These are phyloP conservation scores for Botryotinia convoluta DNA, from an alignment of 2,329 filamentous ascomycete genomes.

Conservation along the genomic window DNA sequence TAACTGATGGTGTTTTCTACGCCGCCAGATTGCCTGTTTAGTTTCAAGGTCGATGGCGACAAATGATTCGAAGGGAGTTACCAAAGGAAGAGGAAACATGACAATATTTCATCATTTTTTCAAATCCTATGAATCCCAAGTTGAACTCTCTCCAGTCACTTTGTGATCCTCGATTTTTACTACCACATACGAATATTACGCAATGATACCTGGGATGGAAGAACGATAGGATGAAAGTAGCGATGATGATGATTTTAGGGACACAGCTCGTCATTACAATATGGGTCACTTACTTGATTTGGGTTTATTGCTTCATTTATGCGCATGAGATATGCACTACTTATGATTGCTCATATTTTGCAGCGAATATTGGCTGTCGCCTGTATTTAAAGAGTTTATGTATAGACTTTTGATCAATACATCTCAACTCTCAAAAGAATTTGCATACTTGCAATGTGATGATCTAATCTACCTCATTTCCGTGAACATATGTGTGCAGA, in stretches of 20 bases:
- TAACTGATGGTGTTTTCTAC: constrained; percentile 59
- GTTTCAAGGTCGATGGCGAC: neutral
- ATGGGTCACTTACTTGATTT: constrained; percentile 1
- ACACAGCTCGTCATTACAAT: neutral
- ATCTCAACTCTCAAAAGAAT: neutral
- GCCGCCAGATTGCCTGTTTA: constrained; percentile 51
- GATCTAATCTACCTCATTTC: neutral
- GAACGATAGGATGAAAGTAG: neutral
- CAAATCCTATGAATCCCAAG: neutral
- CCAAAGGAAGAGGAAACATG: neutral
- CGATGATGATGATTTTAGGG: neutral
- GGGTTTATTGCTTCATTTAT: neutral
- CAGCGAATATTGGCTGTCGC: neutral
- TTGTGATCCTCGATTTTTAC: neutral
- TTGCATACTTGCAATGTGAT: neutral
- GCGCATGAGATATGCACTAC: neutral
- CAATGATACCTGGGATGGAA: neutral
- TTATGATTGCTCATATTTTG: neutral
- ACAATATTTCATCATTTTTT: neutral
- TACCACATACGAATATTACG: neutral
- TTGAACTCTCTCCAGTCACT: neutral
- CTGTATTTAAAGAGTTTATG: neutral
- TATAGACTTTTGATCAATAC: constrained; percentile 7
- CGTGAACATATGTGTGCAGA: neutral
- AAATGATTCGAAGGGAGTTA: neutral